Evolutionary conservation across 2,329 filamentous ascomycete species (phyloP).

Genomic region (Neurospora sp.): DNA sequence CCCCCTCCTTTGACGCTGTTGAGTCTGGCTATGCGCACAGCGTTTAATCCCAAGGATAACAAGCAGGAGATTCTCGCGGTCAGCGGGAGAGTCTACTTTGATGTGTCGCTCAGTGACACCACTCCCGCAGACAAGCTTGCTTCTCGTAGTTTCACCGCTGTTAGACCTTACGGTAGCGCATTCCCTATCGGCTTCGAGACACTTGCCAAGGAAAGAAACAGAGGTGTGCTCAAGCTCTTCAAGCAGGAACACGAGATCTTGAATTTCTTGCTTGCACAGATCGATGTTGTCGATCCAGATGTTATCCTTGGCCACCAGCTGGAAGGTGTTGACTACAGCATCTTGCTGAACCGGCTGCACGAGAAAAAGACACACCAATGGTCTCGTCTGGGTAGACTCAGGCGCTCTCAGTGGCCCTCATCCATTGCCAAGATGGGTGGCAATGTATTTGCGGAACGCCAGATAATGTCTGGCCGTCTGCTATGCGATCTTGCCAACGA

Average conservation of each 20-base stretch:
- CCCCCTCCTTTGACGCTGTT: constrained; percentile 87
- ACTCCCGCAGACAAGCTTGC: constrained; percentile 81
- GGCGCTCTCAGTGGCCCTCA: constrained; percentile 75
- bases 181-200: constrained; percentile 85
- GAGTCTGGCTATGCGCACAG: constrained; percentile 82
- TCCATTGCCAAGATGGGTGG: constrained; percentile 77
- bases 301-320: constrained; percentile 88
- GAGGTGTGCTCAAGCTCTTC: constrained; percentile 68
- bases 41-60: constrained; percentile 83
- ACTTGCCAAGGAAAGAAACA: constrained; percentile 59
- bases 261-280: constrained; percentile 77
- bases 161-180: constrained; percentile 64
- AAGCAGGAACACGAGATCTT: constrained; percentile 79
- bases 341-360: constrained; percentile 75
- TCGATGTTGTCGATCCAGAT: constrained; percentile 84
- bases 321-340: constrained; percentile 94
- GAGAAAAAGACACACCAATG: constrained; percentile 89
- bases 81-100: constrained; percentile 86
- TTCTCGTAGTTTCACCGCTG: constrained; percentile 82
- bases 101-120: constrained; percentile 76
- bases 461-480: constrained; percentile 78
- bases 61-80: constrained; percentile 93
- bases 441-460: constrained; percentile 87
- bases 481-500: constrained; percentile 94
- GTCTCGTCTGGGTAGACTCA: constrained; percentile 84